Evolutionary conservation across 306 rosid species (phyloP).

Genomic region (Cicer chorassanicum): DNA sequence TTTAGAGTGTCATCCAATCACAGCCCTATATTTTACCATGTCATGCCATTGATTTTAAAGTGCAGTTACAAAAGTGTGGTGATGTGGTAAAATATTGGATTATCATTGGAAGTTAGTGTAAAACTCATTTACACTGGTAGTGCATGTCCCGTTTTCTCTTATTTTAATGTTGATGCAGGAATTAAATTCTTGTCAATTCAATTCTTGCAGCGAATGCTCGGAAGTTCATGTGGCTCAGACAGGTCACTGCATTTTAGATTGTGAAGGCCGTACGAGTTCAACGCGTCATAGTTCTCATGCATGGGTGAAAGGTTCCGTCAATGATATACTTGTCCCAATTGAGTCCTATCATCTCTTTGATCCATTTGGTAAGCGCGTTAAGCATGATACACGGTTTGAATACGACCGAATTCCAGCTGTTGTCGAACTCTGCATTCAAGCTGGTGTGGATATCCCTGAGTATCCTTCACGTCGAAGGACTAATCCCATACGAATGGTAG

Average conservation of each 20-base stretch:
- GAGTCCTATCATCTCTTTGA: constrained; percentile 91
- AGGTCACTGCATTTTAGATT: constrained; percentile 75
- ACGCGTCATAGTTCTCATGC: constrained; percentile 75
- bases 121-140: too few relatives aligned
- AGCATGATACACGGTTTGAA: constrained; percentile 81
- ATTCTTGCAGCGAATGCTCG: constrained; percentile 83
- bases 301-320: constrained; percentile 90
- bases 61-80: too few relatives aligned
- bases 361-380: constrained; percentile 89
- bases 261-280: constrained; percentile 64
- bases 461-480: constrained; percentile 95
- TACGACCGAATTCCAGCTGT: constrained; percentile 93
- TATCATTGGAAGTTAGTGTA: too few relatives aligned
- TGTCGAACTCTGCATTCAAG: constrained; percentile 96
- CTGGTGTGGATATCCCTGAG: constrained; percentile 91
- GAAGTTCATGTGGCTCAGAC: constrained; percentile 81
- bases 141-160: not conserved
- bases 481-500: constrained; percentile 75
- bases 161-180: constrained; percentile 3
- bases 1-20: too few relatives aligned
- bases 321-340: constrained; percentile 80
- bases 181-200: constrained; percentile 31
- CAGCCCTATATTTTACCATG: too few relatives aligned
- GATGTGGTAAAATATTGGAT: too few relatives aligned
- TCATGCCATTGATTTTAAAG: too few relatives aligned